Evolutionary conservation across 371 early-diverging fungal species (phyloP), one percentile per base, ranked within the genome.

Genomic region (Mortierella sp.): DNA sequence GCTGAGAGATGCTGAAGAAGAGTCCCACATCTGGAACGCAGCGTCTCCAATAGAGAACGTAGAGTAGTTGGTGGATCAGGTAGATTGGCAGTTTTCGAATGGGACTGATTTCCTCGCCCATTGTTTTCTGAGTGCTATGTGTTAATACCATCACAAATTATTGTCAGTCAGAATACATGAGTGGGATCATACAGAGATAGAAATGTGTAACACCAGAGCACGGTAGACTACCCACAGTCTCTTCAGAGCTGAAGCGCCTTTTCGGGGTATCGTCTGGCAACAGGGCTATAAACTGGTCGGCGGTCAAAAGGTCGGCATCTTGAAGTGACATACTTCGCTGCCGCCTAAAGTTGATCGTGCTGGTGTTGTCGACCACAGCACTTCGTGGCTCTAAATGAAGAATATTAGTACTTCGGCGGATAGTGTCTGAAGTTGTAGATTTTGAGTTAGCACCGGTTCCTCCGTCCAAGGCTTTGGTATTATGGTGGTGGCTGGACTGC

Each of bases 261-360:
- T 72, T 77, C 4, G 69, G 52, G 29, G 56, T 2, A 47, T 72
- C 79, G 3, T 77, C 72, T 0, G 72, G 73, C 66, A 72, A 59
- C 50, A 72, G 60, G 0, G 79, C 73, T 26, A 72, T 72, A 45
- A 77, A 72, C 23, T 77, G 79, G 23, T 77, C 79, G 15, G 73
- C 73, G 18, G 79, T 72, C 68, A 77, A 62, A 7, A 77, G 60
- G 56, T 77, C 79, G 2, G 69, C 79, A 30, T 77, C 79, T 28
- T 77, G 79, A 1, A 77, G 61, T 25, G 79, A 77, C 79, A 77
- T 77, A 45, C 79, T 77, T 14, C 79, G 29, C 48, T 77, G 79
- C 7, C 69, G 64, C 58, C 67, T 72, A 58, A 68, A 77, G 25
- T 64, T 46, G 25, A 72, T 62, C 7, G 55, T 59, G 0, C 67